phyloP scores from a whole-genome alignment of 257 asterid genomes.

The Nicotiana knightiana region DNA sequence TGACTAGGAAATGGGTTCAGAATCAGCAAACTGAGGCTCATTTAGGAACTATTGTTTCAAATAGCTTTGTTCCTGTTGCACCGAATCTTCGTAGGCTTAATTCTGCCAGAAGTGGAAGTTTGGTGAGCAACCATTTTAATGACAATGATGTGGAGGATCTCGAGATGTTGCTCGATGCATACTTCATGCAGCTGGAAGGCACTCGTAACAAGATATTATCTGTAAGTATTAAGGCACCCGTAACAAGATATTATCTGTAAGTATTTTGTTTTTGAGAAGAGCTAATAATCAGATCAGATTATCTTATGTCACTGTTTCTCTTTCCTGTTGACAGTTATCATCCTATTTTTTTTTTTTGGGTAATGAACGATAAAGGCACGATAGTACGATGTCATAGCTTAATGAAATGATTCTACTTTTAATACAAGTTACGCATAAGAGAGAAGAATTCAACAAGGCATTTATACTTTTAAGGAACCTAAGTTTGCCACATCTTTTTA shows the following conservation, averaged over 20 bases:
- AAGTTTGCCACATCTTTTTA: not conserved
- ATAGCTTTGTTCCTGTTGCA: slow-evolving; percentile 41
- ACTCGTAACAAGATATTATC: slow-evolving; percentile 94
- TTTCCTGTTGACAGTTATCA: not conserved
- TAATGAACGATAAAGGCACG: not conserved
- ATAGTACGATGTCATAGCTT: not conserved
- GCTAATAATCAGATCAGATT: not conserved
- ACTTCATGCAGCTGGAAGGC: slow-evolving; percentile 95
- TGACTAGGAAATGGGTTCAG: slow-evolving; percentile 82
- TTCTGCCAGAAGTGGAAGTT: slow-evolving; percentile 73
- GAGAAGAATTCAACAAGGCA: not conserved
- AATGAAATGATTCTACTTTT: not conserved
- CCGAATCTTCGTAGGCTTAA: slow-evolving; percentile 58
- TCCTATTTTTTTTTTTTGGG: not conserved
- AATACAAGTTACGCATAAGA: not conserved
- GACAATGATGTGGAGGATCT: slow-evolving; percentile 89
- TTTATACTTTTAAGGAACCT: not conserved
- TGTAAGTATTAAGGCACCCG: slow-evolving; percentile 89
- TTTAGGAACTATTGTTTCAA: slow-evolving; percentile 40
- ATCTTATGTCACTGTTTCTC: not conserved
- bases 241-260: slow-evolving; percentile 91
- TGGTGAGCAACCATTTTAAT: slow-evolving; percentile 56
- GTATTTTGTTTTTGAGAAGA: slow-evolving; percentile 19
- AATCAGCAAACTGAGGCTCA: slow-evolving; percentile 67
- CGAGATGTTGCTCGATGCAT: slow-evolving; percentile 98